Evolutionary conservation across 441 rosid species (phyloP), one percentile per base, ranked within the genome.

Genomic region (Arabidopsis lyrata): DNA sequence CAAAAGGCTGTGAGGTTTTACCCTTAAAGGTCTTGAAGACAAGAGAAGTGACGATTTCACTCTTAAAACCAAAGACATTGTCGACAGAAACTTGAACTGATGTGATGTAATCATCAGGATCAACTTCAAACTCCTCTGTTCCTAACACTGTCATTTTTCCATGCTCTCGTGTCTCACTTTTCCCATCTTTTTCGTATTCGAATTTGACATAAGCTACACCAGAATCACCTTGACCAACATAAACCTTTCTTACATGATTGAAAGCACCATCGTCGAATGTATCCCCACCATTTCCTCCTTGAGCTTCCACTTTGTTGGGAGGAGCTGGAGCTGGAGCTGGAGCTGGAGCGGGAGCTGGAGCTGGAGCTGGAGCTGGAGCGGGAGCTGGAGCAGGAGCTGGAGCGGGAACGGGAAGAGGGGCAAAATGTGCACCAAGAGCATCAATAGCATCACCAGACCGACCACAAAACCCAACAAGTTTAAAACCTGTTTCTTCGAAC

Each of bases 391-490:
- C 2, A 0, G 44, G 44, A 48, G 12, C 12, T 16, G 13, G 24
- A 16, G 13, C 9, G 52, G 66, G 76, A 16, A 12, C 5, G 52
- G 66, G 76, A 36, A 64, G 31, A 45, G 65, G 71, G 2, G 59
- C 36, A 13, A 75, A 68, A 15, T 75, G 55, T 60, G 78, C 78
- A 42, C 78, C 78, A 0, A 75, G 39, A 18, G 78, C 69, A 68
- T 67, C 49, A 34, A 75, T 52, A 22, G 2, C 50, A 39, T 60
- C 47, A 60, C 64, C 47, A 2, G 74, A 68, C 6, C 74, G 74
- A 42, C 78, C 78, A 42, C 63, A 53, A 42, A 75, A 42, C 24
- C 78, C 78, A 8, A 68, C 69, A 53, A 75, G 74, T 66, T 59
- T 67, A 61, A 60, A 62, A 52, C 49, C 78, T 24, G 20, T 42